Base-by-base conservation (phyloP, 306 rosid species). In the Quercus agrifolia region DNA sequence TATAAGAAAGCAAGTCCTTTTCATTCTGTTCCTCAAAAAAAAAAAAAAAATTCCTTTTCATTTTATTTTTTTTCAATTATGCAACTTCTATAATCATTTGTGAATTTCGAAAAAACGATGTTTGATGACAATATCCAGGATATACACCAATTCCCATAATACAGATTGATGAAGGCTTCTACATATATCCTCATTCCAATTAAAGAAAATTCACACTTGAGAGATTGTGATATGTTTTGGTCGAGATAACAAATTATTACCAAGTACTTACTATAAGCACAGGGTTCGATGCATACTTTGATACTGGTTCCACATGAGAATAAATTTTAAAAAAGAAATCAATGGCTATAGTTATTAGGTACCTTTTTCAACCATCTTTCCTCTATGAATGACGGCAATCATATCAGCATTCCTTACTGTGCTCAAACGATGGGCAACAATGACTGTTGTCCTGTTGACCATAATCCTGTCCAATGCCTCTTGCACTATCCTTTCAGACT, bases 361-460 rank as follows among this genome's bases (percentile, higher is more conserved):
- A 91, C 93, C 96, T 80, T 81, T 88, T 54, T 91, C 93, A 18
- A 89, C 91, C 71, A 89, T 88, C 72, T 82, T 88, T 54, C 96
- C 93, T 77, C 77, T 86, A 54, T 91, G 89, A 76, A 89, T 83
- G 21, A 91, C 96, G 17, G 91, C 93, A 75, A 91, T 87, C 58
- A 79, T 84, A 56, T 89, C 85, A 1, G 86, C 93, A 70, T 86
- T 89, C 67, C 86, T 83, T 79, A 91, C 81, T 25, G 92, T 91
- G 78, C 89, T 86, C 63, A 91, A 83, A 51, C 97, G 93, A 69
- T 89, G 97, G 10, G 97, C 97, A 49, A 91, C 97, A 78, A 91
- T 58, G 11, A 91, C 84, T 19, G 93, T 91, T 38, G 94, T 91
- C 67, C 92, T 78, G 74, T 86, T 85, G 33, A 80, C 71, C 95